Evolutionary conservation across 257 asterid genomes (phyloP).

Genomic region (Ilex asprella): DNA sequence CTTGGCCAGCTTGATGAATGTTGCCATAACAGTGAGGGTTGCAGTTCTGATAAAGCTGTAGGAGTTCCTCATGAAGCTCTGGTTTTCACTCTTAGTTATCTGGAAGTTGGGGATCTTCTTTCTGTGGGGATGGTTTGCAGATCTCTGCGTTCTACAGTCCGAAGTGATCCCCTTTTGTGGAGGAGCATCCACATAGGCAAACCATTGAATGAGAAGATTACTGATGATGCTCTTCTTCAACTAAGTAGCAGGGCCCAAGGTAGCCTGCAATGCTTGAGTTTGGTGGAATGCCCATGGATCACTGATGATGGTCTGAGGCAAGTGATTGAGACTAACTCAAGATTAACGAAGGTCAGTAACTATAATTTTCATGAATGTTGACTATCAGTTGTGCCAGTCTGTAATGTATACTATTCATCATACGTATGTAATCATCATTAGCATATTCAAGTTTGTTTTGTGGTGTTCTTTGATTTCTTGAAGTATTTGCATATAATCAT

Average conservation of each 20-base stretch:
- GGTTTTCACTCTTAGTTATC: constrained; percentile 31
- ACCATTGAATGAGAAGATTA: constrained; percentile 60
- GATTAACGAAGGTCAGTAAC: constrained; percentile 63
- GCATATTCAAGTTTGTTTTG: too few relatives aligned
- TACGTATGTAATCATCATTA: background rate
- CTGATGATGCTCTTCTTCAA: constrained; percentile 54
- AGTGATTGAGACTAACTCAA: constrained; percentile 59
- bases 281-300: constrained; percentile 57
- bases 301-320: constrained; percentile 65
- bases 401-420: background rate
- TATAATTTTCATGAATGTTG: background rate
- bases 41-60: constrained; percentile 17
- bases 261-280: constrained; percentile 49
- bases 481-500: too few relatives aligned
- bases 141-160: constrained; percentile 44
- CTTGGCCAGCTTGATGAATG: constrained; percentile 16
- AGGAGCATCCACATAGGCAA: constrained; percentile 55
- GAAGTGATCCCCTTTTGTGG: constrained; percentile 61
- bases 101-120: constrained; percentile 72
- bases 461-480: too few relatives aligned
- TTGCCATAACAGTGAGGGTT: constrained; percentile 24
- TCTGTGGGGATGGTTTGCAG: constrained; percentile 62
- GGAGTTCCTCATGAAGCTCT: constrained; percentile 62
- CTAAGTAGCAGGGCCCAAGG: constrained; percentile 65
- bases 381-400: background rate